Evolutionary conservation across 2,329 filamentous ascomycete species (phyloP).

Genomic region (Aureobasidium zeae): DNA sequence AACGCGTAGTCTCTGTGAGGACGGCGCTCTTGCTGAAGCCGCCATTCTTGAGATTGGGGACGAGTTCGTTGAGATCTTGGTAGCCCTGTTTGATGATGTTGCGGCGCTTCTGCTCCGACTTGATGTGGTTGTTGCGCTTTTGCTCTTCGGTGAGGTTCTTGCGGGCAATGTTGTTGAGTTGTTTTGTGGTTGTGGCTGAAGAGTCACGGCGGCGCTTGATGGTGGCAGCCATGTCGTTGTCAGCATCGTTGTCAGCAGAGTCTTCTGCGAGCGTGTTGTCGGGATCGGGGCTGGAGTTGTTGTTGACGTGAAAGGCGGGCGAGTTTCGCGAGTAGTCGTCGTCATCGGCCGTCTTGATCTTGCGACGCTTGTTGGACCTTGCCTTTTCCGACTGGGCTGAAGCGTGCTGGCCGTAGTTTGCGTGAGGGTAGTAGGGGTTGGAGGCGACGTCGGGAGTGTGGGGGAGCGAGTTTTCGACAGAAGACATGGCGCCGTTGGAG

Average conservation of each 20-base stretch:
- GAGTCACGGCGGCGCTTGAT: slow-evolving; percentile 13
- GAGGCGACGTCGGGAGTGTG: slow-evolving; percentile 4
- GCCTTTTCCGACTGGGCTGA: slow-evolving; percentile 1
- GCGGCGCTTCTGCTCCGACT: slow-evolving; percentile 77
- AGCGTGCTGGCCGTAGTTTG: neutral
- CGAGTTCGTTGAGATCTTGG: slow-evolving; percentile 65
- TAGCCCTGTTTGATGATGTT: slow-evolving; percentile 76
- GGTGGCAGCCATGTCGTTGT: neutral
- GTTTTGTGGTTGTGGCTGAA: slow-evolving; percentile 1
- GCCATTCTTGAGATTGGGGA: slow-evolving; percentile 63
- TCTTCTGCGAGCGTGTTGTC: slow-evolving; percentile 2
- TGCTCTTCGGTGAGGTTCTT: slow-evolving; percentile 65
- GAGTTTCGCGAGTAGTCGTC: neutral
- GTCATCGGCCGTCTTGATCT: neutral
- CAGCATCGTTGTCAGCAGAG: neutral
- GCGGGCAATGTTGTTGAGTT: slow-evolving; percentile 13
- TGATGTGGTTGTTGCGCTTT: slow-evolving; percentile 77
- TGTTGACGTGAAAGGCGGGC: slow-evolving; percentile 5
- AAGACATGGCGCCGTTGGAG: slow-evolving; percentile 1
- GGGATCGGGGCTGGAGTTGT: slow-evolving; percentile 10
- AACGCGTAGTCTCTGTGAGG: slow-evolving; percentile 65
- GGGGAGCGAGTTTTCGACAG: slow-evolving; percentile 8
- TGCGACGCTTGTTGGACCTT: slow-evolving; percentile 12
- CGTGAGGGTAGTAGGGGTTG: slow-evolving; percentile 6
- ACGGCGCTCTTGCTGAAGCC: slow-evolving; percentile 78